Percentiles rank a stretch among this genome's conserved stretches.
phyloP scores from a whole-genome alignment of 2,329 filamentous ascomycete genomes.

The Phaeomoniella chlamydospora region DNA sequence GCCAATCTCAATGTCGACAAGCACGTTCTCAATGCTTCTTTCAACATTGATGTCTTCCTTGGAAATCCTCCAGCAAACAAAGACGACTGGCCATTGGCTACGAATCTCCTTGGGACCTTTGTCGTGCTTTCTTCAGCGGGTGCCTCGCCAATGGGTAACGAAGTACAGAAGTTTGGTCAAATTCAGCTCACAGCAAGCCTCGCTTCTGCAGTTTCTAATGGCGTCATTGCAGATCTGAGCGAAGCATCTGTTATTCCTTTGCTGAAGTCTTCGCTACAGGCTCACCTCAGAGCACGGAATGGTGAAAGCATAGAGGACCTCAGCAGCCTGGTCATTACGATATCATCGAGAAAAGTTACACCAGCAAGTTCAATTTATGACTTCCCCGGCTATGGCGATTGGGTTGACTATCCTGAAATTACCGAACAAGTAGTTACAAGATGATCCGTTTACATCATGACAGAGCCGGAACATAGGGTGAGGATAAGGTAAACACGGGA shows the following conservation, averaged over 20 bases:
- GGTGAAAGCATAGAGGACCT: neutral
- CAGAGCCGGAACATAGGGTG: too few species aligned
- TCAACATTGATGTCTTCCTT: conserved; percentile 55
- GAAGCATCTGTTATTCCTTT: conserved; percentile 9
- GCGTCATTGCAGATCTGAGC: conserved; percentile 7
- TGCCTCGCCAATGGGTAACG: conserved; percentile 4
- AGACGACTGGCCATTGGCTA: conserved; percentile 33
- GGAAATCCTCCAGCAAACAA: conserved; percentile 28
- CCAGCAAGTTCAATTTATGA: neutral
- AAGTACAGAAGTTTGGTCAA: conserved; percentile 7
- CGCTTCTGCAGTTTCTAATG: conserved; percentile 8
- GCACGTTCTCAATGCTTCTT: conserved; percentile 44
- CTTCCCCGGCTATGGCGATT: neutral
- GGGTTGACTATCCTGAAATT: neutral
- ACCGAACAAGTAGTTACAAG: too few species aligned
- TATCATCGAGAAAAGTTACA: neutral
- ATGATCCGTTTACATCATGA: too few species aligned
- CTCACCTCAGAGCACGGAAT: neutral
- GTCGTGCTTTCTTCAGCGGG: conserved; percentile 30
- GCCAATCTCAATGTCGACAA: conserved; percentile 45
- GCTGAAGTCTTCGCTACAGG: conserved; percentile 2
- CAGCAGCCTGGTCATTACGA: neutral
- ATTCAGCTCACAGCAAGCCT: conserved; percentile 10
- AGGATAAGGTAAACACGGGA: too few species aligned
- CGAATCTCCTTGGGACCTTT: conserved; percentile 47